Conservation (phyloP, 345 rosid species). For the Trapa bicornis region DNA sequence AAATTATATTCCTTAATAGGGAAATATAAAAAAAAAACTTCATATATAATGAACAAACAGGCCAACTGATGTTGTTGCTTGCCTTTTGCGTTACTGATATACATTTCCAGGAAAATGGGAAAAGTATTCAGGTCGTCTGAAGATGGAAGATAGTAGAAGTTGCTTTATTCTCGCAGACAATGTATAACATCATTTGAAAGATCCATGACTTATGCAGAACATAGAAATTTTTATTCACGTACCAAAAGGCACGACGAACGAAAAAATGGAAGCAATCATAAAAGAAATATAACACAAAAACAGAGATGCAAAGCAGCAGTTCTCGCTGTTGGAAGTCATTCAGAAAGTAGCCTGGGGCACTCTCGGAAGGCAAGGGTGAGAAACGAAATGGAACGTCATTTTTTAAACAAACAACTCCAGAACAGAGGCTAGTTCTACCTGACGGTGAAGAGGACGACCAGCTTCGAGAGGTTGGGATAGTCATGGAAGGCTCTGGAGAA, state of each 20-base stretch:
- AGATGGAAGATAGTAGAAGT: background rate
- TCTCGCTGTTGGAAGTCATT: background rate
- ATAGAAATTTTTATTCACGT: background rate
- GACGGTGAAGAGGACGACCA: slow-evolving; percentile 63
- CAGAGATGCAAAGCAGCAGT: background rate
- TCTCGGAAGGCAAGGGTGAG: background rate
- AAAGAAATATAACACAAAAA: background rate
- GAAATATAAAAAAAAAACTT: too few relatives aligned
- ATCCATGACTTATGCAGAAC: background rate
- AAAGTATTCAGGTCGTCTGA: background rate
- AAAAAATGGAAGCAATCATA: background rate
- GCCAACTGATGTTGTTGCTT: too few relatives aligned
- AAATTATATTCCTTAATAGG: too few relatives aligned
- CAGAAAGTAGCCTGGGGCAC: background rate
- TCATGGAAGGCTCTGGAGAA: slow-evolving; percentile 56
- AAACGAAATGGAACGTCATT: background rate
- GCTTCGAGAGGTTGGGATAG: slow-evolving; percentile 53
- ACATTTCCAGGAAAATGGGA: background rate
- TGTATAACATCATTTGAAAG: background rate
- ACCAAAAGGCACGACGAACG: background rate
- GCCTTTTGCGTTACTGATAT: too few relatives aligned
- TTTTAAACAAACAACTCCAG: background rate
- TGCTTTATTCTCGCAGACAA: background rate
- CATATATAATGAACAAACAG: too few relatives aligned
- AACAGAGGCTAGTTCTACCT: slow-evolving; percentile 27